Evolutionary conservation across 108 stramenopile species (phyloP).

Genomic region (Discostella stelligeroides): DNA sequence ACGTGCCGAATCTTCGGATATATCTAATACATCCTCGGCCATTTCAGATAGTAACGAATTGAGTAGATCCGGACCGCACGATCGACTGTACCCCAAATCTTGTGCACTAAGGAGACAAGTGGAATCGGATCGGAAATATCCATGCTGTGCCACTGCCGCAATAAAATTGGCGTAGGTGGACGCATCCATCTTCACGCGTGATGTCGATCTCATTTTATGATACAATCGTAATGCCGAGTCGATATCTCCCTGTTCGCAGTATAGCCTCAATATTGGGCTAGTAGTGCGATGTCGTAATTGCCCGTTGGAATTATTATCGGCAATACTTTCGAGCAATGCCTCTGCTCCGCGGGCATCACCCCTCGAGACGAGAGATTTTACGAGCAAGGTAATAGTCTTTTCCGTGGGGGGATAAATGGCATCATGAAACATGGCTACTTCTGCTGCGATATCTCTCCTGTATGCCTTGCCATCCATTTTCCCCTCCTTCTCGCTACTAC

Average conservation of each 20-base stretch:
- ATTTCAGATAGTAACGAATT: constrained; percentile 45
- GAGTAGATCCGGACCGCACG: constrained; percentile 39
- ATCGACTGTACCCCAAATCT: constrained; percentile 39
- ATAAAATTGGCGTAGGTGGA: constrained; percentile 47
- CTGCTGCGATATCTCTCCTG: constrained; percentile 48
- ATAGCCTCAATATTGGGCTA: constrained; percentile 47
- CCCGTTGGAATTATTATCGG: constrained; percentile 32
- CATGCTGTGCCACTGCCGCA: constrained; percentile 42
- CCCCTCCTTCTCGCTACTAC: background rate
- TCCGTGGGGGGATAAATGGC: constrained; percentile 74
- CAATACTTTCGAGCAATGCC: constrained; percentile 55
- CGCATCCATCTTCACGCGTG: constrained; percentile 50
- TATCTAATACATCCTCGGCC: constrained; percentile 56
- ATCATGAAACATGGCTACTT: constrained; percentile 83
- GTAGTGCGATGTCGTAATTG: constrained; percentile 48
- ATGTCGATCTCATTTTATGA: constrained; percentile 47
- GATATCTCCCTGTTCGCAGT: constrained; percentile 52
- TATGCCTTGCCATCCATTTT: background rate
- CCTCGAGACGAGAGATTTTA: constrained; percentile 61
- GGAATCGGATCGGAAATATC: constrained; percentile 45
- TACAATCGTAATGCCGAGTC: constrained; percentile 50
- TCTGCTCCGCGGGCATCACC: constrained; percentile 76
- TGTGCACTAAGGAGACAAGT: constrained; percentile 37
- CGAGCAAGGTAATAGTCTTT: constrained; percentile 69
- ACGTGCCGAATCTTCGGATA: constrained; percentile 44